Percentiles rank a stretch among this genome's conserved stretches.
Evolutionary conservation across 169 alveolate species (phyloP).

Genomic region (Plasmodium gallinaceum): DNA sequence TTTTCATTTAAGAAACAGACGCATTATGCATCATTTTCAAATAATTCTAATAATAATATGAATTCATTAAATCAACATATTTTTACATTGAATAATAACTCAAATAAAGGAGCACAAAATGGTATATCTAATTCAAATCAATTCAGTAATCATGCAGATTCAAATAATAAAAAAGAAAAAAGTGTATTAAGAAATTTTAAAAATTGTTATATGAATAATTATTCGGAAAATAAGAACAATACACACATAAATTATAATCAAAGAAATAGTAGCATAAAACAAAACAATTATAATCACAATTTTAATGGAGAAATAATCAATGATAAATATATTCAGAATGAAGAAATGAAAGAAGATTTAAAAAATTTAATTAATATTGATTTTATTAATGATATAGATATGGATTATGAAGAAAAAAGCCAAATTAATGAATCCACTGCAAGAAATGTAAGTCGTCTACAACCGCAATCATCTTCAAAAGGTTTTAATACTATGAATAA

Average conservation of each 20-base stretch:
- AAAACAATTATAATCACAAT: conserved; percentile 4
- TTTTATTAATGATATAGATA: conserved; percentile 65
- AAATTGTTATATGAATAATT: background rate
- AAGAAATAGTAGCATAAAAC: background rate
- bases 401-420: conserved; percentile 61
- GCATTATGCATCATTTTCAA: conserved; percentile 52
- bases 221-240: conserved; percentile 1
- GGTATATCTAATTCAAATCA: background rate
- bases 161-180: conserved; percentile 13
- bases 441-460: conserved; percentile 6
- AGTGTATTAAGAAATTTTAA: conserved; percentile 16
- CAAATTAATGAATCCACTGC: background rate
- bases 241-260: background rate
- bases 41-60: conserved; percentile 8
- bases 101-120: conserved; percentile 7
- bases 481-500: background rate
- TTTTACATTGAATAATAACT: conserved; percentile 15
- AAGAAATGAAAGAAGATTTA: conserved; percentile 62
- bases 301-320: conserved; percentile 12
- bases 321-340: conserved; percentile 50
- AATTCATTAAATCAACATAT: conserved; percentile 15
- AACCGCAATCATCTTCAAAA: background rate
- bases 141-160: conserved; percentile 10
- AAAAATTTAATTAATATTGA: conserved; percentile 64
- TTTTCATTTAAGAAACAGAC: conserved; percentile 42